These are phyloP conservation scores for Clarireedia homoeocarpa DNA, from an alignment of 2,329 filamentous ascomycete genomes.

Conservation along the genomic window DNA sequence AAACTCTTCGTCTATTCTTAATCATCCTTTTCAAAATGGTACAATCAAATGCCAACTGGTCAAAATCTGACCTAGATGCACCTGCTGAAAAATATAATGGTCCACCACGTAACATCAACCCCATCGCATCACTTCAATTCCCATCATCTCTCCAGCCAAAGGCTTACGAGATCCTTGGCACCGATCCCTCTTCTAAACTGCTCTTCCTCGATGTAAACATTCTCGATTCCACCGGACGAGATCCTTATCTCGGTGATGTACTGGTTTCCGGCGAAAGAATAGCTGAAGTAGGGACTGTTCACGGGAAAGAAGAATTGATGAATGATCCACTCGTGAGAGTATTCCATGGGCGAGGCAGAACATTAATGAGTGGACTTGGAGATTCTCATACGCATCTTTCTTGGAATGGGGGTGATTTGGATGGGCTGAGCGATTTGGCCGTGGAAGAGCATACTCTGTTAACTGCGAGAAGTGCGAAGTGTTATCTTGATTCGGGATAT, in stretches of 20 bases:
- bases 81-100: no score
- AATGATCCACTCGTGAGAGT: not conserved
- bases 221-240: not conserved
- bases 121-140: no score
- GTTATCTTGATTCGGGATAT: slow-evolving; percentile 41
- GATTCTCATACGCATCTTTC: slow-evolving; percentile 42
- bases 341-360: slow-evolving; percentile 26
- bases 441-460: slow-evolving; percentile 38
- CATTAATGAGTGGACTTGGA: slow-evolving; percentile 41
- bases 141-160: no score
- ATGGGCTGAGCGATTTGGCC: slow-evolving; percentile 33
- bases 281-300: not conserved
- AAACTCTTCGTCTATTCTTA: no score
- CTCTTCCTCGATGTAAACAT: not conserved
- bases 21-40: no score
- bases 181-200: no score
- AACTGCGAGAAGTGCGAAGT: slow-evolving; percentile 29
- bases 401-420: slow-evolving; percentile 39
- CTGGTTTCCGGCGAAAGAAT: not conserved
- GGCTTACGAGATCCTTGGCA: no score
- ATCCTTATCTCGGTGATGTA: not conserved
- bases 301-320: not conserved
- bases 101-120: no score
- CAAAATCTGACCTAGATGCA: no score
- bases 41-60: no score